phyloP scores from a whole-genome alignment of 1,284 basidiomycete species.

The Cryptococcus sp. region DNA sequence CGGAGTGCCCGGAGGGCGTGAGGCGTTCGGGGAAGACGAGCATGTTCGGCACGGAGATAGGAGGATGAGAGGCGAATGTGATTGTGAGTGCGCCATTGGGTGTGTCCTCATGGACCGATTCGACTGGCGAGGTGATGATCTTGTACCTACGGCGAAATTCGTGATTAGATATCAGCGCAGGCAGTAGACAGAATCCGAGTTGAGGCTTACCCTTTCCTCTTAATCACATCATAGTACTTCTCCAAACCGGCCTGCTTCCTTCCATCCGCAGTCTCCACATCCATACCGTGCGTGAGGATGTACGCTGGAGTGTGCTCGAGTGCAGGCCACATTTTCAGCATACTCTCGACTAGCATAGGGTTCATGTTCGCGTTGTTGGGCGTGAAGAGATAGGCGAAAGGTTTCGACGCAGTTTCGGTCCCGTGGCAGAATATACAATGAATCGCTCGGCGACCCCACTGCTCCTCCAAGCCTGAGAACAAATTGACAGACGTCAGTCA shows the following conservation, averaged over 20 bases:
- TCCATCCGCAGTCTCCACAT: conserved; percentile 19
- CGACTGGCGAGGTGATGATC: conserved; percentile 21
- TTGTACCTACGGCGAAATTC: conserved; percentile 10
- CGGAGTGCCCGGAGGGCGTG: conserved; percentile 12
- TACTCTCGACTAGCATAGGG: conserved; percentile 15
- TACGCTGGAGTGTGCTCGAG: conserved; percentile 19
- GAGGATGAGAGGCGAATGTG: conserved; percentile 10
- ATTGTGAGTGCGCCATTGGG: conserved; percentile 7
- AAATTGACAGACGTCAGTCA: not conserved
- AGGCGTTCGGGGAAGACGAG: conserved; percentile 24
- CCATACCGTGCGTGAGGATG: conserved; percentile 34
- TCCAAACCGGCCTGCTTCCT: conserved; percentile 21
- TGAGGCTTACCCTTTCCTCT: conserved; percentile 23
- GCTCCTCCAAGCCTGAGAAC: conserved; percentile 24
- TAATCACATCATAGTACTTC: conserved; percentile 9
- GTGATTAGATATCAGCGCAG: not conserved
- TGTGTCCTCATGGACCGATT: conserved; percentile 5
- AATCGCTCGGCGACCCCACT: conserved; percentile 33
- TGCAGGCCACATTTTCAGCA: conserved; percentile 29
- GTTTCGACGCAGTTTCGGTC: conserved; percentile 30
- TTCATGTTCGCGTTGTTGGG: conserved; percentile 16
- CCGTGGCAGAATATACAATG: conserved; percentile 45
- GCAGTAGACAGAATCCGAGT: not conserved
- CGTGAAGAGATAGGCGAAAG: conserved; percentile 32
- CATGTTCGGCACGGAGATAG: conserved; percentile 23